phyloP scores from a whole-genome alignment of 768 basidiomycete species.

The Asterophora parasitica region DNA sequence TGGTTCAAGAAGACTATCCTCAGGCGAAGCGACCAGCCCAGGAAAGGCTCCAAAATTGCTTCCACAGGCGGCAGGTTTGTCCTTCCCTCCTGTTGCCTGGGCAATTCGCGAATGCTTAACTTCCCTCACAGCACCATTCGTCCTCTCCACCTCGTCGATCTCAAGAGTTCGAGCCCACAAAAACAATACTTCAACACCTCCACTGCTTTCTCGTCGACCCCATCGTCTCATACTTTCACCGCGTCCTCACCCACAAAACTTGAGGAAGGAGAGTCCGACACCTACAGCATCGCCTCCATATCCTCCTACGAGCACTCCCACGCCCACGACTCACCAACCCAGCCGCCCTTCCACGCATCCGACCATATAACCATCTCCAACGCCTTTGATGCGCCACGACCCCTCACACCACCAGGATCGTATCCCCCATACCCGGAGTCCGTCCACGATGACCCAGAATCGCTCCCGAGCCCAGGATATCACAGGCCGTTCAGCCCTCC shows the following conservation, averaged over 20 bases:
- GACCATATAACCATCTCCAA: neutral
- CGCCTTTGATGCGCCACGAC: neutral
- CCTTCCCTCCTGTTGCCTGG: neutral
- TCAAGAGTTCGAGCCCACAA: neutral
- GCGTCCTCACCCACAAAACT: slow-evolving; percentile 2
- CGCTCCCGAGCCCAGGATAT: slow-evolving; percentile 6
- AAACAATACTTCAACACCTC: neutral
- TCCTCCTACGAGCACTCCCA: slow-evolving; percentile 1
- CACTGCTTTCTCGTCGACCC: neutral
- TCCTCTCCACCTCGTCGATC: slow-evolving; percentile 6
- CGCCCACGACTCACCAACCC: neutral
- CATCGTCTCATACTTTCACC: neutral
- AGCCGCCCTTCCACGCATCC: no score
- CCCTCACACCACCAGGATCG: neutral
- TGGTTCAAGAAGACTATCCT: slow-evolving; percentile 19
- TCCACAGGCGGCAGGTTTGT: neutral
- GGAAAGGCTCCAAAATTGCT: neutral
- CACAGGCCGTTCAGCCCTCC: slow-evolving; percentile 14
- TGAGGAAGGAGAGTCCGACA: slow-evolving; percentile 2
- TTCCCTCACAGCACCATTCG: neutral
- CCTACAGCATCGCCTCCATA: neutral
- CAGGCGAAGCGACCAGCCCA: slow-evolving; percentile 14
- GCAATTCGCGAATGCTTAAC: neutral
- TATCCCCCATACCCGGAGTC: slow-evolving; percentile 1
- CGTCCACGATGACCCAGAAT: neutral